These are phyloP conservation scores for Verticillium nubilum DNA, from an alignment of 2,329 filamentous ascomycete genomes.

Conservation along the genomic window DNA sequence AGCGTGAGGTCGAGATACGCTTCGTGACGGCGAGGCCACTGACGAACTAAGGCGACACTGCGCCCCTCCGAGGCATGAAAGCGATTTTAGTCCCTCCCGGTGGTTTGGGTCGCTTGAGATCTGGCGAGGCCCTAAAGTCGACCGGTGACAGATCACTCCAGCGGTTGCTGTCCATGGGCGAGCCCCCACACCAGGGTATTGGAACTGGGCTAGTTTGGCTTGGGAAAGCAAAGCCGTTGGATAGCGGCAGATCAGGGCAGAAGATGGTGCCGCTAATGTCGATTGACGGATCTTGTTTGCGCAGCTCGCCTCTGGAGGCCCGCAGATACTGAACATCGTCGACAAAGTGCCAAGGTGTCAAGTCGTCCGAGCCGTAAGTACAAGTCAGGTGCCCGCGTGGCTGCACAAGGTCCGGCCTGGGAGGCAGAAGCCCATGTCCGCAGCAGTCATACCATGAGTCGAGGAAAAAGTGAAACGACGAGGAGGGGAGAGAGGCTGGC, in stretches of 20 bases:
- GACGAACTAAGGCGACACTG: slow-evolving; percentile 11
- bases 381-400: too few species aligned
- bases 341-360: neutral
- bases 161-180: slow-evolving; percentile 13
- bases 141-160: slow-evolving; percentile 12
- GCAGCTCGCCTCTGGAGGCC: neutral
- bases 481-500: neutral
- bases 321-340: neutral
- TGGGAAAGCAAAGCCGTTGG: neutral
- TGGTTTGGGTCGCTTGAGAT: slow-evolving; percentile 14
- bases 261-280: neutral
- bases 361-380: neutral
- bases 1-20: neutral
- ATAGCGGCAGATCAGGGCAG: neutral
- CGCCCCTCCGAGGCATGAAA: slow-evolving; percentile 12
- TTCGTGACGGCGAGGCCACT: neutral
- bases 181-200: slow-evolving; percentile 14
- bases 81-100: slow-evolving; percentile 13
- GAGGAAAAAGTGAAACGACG: neutral
- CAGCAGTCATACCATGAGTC: neutral
- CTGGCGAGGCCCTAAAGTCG: slow-evolving; percentile 14
- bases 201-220: slow-evolving; percentile 6
- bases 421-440: neutral
- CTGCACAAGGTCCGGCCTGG: neutral
- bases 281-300: neutral